These are phyloP conservation scores for Kodamaea fukazawae DNA, from an alignment of 805 yeast genomes.

Conservation along the genomic window DNA sequence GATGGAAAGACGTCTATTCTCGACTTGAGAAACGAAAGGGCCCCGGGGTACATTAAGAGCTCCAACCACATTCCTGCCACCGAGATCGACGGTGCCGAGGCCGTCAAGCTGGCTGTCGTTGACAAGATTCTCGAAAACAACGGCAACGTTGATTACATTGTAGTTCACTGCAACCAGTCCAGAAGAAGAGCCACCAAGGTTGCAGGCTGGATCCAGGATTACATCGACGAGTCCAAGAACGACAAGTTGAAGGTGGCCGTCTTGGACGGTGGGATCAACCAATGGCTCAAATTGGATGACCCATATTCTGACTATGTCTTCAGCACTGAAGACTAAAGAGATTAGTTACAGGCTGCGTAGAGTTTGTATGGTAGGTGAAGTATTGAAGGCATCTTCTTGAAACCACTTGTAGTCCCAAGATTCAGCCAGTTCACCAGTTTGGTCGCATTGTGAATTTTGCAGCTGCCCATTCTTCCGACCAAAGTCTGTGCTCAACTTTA, in stretches of 20 bases:
- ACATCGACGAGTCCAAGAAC: constrained; percentile 12
- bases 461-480: too few relatives aligned
- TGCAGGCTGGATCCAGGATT: constrained; percentile 23
- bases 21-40: constrained; percentile 21
- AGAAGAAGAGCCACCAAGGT: constrained; percentile 18
- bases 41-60: constrained; percentile 14
- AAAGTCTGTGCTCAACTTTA: too few relatives aligned
- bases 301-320: constrained; percentile 2
- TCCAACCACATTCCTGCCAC: constrained; percentile 23
- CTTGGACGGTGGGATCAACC: constrained; percentile 23
- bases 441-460: too few relatives aligned
- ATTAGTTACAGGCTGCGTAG: too few relatives aligned
- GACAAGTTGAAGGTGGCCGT: constrained; percentile 16
- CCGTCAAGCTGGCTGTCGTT: constrained; percentile 14
- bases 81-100: constrained; percentile 14
- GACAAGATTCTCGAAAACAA: constrained; percentile 11
- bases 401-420: too few relatives aligned
- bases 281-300: constrained; percentile 18
- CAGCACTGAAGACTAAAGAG: too few relatives aligned
- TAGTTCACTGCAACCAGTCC: constrained; percentile 23
- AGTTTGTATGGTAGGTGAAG: too few relatives aligned
- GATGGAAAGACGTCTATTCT: constrained; percentile 14
- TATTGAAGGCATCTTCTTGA: too few relatives aligned
- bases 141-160: constrained; percentile 14
- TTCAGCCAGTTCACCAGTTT: too few relatives aligned